These are phyloP conservation scores for Paracorniculantispora psalliotae DNA, from an alignment of 2,329 filamentous ascomycete species.

Conservation along the genomic window DNA sequence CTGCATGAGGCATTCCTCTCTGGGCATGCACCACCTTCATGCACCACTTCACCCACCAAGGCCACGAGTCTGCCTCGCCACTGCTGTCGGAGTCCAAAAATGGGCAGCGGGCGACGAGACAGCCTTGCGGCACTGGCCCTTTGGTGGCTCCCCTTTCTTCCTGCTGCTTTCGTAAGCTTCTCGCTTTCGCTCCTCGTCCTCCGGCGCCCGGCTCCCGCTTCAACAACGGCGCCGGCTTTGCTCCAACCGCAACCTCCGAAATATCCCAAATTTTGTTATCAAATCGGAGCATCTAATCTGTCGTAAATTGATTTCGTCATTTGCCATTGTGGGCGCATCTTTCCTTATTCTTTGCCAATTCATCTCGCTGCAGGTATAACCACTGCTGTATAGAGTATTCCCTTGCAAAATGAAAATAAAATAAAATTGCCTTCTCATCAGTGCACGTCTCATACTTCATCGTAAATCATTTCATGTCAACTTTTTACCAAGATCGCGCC, in stretches of 20 bases:
- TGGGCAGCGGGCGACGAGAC: not conserved
- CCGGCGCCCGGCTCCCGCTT: conserved; percentile 5
- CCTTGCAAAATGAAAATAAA: not conserved
- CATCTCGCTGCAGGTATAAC: not conserved
- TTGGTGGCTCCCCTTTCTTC: not conserved
- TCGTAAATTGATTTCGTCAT: not conserved
- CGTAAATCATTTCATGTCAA: not conserved
- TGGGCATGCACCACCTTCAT: not conserved
- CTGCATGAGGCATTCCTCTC: not conserved
- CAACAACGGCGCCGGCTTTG: conserved; percentile 8
- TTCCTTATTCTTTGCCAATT: not conserved
- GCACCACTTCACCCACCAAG: not conserved
- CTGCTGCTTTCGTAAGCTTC: not conserved
- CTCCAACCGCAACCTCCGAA: not conserved
- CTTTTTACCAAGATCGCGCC: not conserved
- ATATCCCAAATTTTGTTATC: not conserved
- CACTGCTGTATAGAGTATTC: not conserved
- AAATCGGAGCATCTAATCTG: not conserved
- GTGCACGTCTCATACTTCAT: not conserved
- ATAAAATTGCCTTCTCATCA: not conserved
- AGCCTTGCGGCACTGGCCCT: not conserved
- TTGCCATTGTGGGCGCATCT: not conserved
- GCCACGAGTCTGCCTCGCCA: conserved; percentile 2
- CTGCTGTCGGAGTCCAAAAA: not conserved
- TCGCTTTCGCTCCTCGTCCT: not conserved